Conservation (phyloP, 176 grass and related monocot genomes). For the Bonia amplexicaulis region DNA sequence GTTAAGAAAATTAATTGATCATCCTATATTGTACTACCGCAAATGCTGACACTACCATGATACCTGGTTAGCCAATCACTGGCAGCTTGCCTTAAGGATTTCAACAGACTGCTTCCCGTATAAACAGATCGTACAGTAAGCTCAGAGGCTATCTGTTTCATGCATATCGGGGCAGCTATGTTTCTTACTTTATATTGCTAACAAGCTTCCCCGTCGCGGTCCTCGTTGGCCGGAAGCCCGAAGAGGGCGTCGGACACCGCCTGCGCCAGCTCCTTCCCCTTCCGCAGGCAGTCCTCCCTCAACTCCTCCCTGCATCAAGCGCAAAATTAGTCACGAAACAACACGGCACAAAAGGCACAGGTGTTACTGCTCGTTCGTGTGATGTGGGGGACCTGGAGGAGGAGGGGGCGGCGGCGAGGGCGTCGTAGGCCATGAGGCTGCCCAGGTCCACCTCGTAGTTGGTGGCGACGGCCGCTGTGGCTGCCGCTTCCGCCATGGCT, state of each 20-base stretch:
- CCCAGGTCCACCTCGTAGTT: constrained; percentile 73
- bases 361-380: background rate
- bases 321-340: background rate
- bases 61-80: background rate
- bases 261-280: constrained; percentile 73
- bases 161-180: too few relatives aligned
- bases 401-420: constrained; percentile 32
- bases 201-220: constrained; percentile 35
- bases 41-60: background rate
- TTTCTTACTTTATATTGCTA: background rate
- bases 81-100: background rate
- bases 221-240: constrained; percentile 52
- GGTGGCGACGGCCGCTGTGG: background rate
- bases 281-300: constrained; percentile 55
- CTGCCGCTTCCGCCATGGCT: constrained; percentile 33
- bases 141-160: too few relatives aligned
- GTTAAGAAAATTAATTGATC: background rate
- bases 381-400: constrained; percentile 33
- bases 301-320: constrained; percentile 49
- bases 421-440: constrained; percentile 67
- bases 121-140: background rate
- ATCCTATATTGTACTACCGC: background rate
- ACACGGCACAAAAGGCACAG: background rate
- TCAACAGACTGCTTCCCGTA: background rate
- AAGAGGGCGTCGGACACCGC: constrained; percentile 70